Evolutionary conservation across 129 eudicot species (phyloP), one percentile per base, ranked within the genome.

Genomic region (Smallanthus sonchifolius): DNA sequence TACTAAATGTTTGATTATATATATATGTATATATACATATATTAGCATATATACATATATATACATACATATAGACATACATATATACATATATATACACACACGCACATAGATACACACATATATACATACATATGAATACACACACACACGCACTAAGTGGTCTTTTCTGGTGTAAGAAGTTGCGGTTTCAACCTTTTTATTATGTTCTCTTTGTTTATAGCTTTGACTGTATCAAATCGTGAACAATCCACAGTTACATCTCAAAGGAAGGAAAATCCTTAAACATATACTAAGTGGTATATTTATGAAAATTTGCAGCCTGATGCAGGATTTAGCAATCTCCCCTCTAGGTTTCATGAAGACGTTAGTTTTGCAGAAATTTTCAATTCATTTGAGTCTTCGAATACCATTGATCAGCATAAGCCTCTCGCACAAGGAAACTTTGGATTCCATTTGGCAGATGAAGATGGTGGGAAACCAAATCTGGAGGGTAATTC

Each of bases 291-390:
- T 75, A 80, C 68, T 66, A 78, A 84, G 34, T 78, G 72, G 73
- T 75, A 73, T 65, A 44, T 81, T 42, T 85, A 81, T 76, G 82
- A 75, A 67, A 79, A 49, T 63, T 44, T 74, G 81, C 83, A 76
- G 67, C 60, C 52, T 65, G 84, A 82, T 69, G 80, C 82, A 45
- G 77, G 76, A 59, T 73, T 73, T 81, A 69, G 69, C 80, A 76
- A 83, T 81, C 76, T 62, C 19, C 64, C 86, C 30, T 40, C 86
- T 62, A 75, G 84, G 78, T 70, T 79, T 55, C 69, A 64, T 47
- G 88, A 77, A 74, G 77, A 85, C 75, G 80, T 42, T 55, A 78
- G 79, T 51, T 73, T 65, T 75, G 69, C 82, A 71, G 84, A 77
- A 19, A 52, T 81, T 56, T 60, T 65, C 66, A 81, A 69, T 69